phyloP scores from a whole-genome alignment of 2,329 filamentous ascomycete genomes.

The Paracorniculantispora psalliotae region DNA sequence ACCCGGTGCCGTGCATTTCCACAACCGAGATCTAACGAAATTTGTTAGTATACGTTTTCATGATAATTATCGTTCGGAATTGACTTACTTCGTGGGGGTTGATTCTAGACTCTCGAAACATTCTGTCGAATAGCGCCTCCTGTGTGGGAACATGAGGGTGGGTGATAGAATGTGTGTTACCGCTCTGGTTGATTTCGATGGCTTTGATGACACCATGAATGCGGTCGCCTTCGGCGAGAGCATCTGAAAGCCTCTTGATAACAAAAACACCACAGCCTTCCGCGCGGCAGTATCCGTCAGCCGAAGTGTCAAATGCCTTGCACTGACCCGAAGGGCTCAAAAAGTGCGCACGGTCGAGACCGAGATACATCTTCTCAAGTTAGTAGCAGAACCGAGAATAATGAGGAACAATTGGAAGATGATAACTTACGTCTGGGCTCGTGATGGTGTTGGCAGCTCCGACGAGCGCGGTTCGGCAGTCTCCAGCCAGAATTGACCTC shows the following conservation, averaged over 20 bases:
- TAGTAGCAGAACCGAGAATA: neutral
- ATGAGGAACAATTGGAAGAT: neutral
- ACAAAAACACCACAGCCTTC: constrained; percentile 42
- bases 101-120: neutral
- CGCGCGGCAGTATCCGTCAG: constrained; percentile 46
- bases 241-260: constrained; percentile 42
- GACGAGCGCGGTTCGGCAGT: constrained; percentile 29
- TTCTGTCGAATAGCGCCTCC: constrained; percentile 35
- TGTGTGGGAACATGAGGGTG: constrained; percentile 18
- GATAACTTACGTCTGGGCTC: neutral
- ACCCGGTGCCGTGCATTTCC: neutral
- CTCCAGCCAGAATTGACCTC: constrained; percentile 23
- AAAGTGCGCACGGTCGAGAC: constrained; percentile 18
- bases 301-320: constrained; percentile 22
- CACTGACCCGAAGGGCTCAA: constrained; percentile 23
- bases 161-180: constrained; percentile 27
- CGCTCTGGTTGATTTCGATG: constrained; percentile 37
- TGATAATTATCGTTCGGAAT: neutral
- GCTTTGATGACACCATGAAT: constrained; percentile 34
- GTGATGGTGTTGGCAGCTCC: constrained; percentile 37
- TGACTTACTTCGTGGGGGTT: constrained; percentile 61
- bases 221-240: constrained; percentile 40
- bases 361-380: constrained; percentile 2
- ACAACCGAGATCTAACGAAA: neutral
- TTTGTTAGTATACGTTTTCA: neutral